phyloP scores from a whole-genome alignment of 164 flowering plant species.

The Taxillus chinensis region DNA sequence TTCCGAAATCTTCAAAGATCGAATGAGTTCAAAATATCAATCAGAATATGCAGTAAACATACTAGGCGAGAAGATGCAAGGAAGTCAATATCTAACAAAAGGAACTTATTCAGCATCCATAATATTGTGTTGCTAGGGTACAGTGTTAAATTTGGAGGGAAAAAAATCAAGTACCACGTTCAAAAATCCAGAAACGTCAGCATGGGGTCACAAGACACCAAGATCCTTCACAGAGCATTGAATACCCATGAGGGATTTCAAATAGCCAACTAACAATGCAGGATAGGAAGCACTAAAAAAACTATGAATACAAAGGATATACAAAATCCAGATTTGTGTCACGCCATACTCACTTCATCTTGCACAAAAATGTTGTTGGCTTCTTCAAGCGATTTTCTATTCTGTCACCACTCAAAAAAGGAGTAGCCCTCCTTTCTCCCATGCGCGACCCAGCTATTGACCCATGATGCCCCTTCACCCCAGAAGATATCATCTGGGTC shows the following conservation, averaged over 20 bases:
- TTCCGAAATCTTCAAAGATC: slow-evolving; percentile 66
- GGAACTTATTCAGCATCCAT: no score
- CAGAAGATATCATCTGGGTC: slow-evolving; percentile 50
- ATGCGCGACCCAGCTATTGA: slow-evolving; percentile 60
- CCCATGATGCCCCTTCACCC: slow-evolving; percentile 52
- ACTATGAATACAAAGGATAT: background rate
- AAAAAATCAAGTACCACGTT: no score
- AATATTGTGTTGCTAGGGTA: no score
- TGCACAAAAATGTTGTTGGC: slow-evolving; percentile 92
- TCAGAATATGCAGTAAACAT: background rate
- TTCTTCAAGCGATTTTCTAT: slow-evolving; percentile 82
- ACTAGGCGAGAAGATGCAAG: background rate
- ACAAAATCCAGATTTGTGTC: background rate
- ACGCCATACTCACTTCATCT: slow-evolving; percentile 73
- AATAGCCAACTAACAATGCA: no score
- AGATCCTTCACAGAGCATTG: no score
- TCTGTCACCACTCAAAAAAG: slow-evolving; percentile 62
- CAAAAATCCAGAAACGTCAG: no score
- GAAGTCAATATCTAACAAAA: background rate
- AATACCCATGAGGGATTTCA: no score
- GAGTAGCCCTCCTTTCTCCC: slow-evolving; percentile 58
- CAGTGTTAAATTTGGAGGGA: no score
- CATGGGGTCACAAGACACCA: no score
- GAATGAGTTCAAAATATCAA: slow-evolving; percentile 1
- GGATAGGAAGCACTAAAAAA: no score